A percentile compares a stretch with the other conserved stretches of the same genome.
Evolutionary conservation across 495 filamentous ascomycete genomes (phyloP).

Genomic region (Cercophora scortea): DNA sequence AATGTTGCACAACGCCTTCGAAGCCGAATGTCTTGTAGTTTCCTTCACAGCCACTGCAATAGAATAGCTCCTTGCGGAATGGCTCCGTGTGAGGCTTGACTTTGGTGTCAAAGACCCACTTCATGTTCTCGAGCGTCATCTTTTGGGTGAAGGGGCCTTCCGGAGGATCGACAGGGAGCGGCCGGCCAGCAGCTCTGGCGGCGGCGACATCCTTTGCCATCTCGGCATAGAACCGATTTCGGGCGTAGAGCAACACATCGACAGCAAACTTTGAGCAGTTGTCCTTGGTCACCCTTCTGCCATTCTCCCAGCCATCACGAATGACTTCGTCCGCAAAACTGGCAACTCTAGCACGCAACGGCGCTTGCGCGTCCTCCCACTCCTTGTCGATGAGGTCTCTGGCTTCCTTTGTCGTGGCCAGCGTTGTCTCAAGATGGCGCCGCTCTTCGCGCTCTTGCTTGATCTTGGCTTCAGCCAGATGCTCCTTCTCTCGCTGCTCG

Average conservation of each 20-base stretch:
- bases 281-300: slow-evolving; percentile 47
- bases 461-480: slow-evolving; percentile 27
- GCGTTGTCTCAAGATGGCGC: slow-evolving; percentile 16
- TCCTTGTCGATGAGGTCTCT: slow-evolving; percentile 53
- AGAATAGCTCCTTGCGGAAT: slow-evolving; percentile 60
- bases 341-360: slow-evolving; percentile 51
- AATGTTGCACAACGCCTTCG: slow-evolving; percentile 73
- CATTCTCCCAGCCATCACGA: slow-evolving; percentile 48
- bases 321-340: slow-evolving; percentile 59
- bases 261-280: slow-evolving; percentile 57
- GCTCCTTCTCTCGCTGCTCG: slow-evolving; percentile 45
- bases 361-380: slow-evolving; percentile 61
- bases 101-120: slow-evolving; percentile 71
- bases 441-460: slow-evolving; percentile 27
- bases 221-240: slow-evolving; percentile 53
- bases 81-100: slow-evolving; percentile 57
- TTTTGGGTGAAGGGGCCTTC: slow-evolving; percentile 48
- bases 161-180: slow-evolving; percentile 34
- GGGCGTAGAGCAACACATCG: slow-evolving; percentile 55
- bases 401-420: slow-evolving; percentile 39
- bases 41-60: slow-evolving; percentile 60
- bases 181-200: slow-evolving; percentile 33
- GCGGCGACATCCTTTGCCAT: slow-evolving; percentile 41
- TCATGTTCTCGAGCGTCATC: slow-evolving; percentile 76
- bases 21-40: slow-evolving; percentile 60